Evolutionary conservation across 306 rosid genomes (phyloP).

Genomic region (Oxytropis ochrocephala): DNA sequence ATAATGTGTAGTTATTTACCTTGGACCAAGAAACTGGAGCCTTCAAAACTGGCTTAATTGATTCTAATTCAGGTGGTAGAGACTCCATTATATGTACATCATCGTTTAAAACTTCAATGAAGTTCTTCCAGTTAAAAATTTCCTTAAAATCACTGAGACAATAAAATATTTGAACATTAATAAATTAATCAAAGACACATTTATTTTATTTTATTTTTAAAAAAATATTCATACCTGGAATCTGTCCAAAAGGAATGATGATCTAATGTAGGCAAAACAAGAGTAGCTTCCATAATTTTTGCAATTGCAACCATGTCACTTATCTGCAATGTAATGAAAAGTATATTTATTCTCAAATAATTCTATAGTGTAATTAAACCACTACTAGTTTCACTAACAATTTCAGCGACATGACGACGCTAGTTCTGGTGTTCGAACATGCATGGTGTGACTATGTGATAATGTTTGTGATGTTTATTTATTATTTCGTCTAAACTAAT

Average conservation of each 20-base stretch:
- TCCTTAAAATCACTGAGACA: constrained; percentile 51
- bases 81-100: constrained; percentile 45
- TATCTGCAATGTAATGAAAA: constrained; percentile 35
- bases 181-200: background rate
- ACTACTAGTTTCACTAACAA: no score
- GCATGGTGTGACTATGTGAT: no score
- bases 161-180: background rate
- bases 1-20: constrained; percentile 22
- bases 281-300: constrained; percentile 61
- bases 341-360: background rate
- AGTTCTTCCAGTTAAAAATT: constrained; percentile 55
- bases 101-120: constrained; percentile 47
- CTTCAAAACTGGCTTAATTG: constrained; percentile 26
- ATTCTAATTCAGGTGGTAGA: constrained; percentile 32
- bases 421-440: no score
- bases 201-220: background rate
- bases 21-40: constrained; percentile 74
- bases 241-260: constrained; percentile 64
- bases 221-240: constrained; percentile 36
- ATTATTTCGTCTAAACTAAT: no score
- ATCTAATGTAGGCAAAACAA: constrained; percentile 67
- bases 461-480: no score
- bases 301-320: constrained; percentile 76
- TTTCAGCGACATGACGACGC: no score
- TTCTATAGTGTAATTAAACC: no score